phyloP scores from a whole-genome alignment of 1,284 basidiomycete species.

The Wallemia hederae region DNA sequence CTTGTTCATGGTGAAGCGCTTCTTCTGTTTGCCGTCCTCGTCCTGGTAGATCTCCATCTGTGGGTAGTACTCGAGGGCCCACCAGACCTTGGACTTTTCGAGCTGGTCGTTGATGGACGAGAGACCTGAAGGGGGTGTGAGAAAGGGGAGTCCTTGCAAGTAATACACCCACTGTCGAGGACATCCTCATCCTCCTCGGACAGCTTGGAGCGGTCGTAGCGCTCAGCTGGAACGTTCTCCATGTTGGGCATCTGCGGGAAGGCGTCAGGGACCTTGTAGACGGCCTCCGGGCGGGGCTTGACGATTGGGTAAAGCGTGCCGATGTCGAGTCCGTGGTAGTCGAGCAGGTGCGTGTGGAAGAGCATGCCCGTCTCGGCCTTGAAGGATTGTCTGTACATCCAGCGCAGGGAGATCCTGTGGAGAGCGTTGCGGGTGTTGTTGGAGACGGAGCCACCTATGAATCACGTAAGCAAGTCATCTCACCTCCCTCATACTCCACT shows the following conservation, averaged over 20 bases:
- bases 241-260: background rate
- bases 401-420: conserved; percentile 12
- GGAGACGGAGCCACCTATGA: conserved; percentile 5
- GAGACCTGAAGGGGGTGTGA: conserved; percentile 1
- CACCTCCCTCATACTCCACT: too few relatives aligned
- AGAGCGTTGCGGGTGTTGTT: conserved; percentile 9
- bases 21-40: background rate
- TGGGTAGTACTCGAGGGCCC: conserved; percentile 4
- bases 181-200: background rate
- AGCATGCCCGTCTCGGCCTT: conserved; percentile 9
- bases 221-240: background rate
- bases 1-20: conserved; percentile 3
- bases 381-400: conserved; percentile 12
- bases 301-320: conserved; percentile 5
- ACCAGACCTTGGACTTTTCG: conserved; percentile 4
- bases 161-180: background rate
- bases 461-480: too few relatives aligned
- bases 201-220: background rate
- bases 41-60: background rate
- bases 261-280: background rate
- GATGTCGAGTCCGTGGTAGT: conserved; percentile 8
- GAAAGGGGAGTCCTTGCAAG: conserved; percentile 2
- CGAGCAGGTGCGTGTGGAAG: conserved; percentile 9
- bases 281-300: conserved; percentile 2
- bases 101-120: conserved; percentile 7